Base-by-base conservation (phyloP, 306 rosid genomes). In the Lupinus albus region DNA sequence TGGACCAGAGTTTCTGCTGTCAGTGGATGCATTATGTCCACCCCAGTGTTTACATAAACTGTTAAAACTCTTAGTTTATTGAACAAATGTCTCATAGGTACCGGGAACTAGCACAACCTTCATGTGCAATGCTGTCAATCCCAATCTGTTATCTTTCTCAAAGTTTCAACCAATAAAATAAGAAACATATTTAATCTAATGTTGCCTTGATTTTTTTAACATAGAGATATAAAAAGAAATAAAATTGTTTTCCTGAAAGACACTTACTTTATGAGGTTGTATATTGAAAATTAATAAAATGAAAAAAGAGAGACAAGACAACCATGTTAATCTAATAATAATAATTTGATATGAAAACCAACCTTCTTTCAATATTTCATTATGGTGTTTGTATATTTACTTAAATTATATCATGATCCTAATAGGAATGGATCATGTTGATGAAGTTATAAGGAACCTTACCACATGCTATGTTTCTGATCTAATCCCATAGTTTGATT, bases 91-190 rank as follows among this genome's bases (percentile, higher is more conserved):
- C 79, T 79, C 49, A 49, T 44, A 78, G 82, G 46, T 38, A 73
- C 69, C 73, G 67, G 13, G 36, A 66, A 60, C 35, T 44, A 56
- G 16, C 70, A 79, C 84, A 73, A 75, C 51, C 75, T 33, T 81
- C 88, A 83, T 67, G 84, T 85, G 94, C 86, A 47, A 18, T 28
- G 41, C 78, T 80, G 77, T 67, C 70, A 71, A 78, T 75, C 76
- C 77, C 67, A 44, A 81, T 64, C 79, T 69, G 11, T 71, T 72
- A 28, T 36, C 61, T 52, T 75, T n/a, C n/a, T n/a, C n/a, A n/a
- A n/a, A n/a, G n/a, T n/a, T n/a, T n/a, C n/a, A n/a, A n/a, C n/a
- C n/a, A n/a, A n/a, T n/a, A n/a, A n/a, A n/a, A n/a, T n/a, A n/a
- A n/a, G n/a, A n/a, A n/a, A n/a, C n/a, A n/a, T n/a, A n/a, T n/a